Evolutionary conservation across 768 basidiomycete species (phyloP).

Genomic region (Chalciporus piperatus): DNA sequence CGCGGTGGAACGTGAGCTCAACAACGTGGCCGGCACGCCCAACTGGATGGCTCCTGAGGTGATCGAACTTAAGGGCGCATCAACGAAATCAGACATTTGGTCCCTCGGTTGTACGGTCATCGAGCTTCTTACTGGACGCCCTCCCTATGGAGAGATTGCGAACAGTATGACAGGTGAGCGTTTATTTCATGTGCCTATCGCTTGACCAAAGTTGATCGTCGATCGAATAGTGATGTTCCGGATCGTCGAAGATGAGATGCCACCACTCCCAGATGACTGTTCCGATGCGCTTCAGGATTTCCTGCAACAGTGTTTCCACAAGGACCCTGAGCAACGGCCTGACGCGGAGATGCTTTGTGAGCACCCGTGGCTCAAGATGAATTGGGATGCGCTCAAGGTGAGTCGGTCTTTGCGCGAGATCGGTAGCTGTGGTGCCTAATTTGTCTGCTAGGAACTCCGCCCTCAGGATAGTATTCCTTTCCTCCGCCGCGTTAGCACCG

Average conservation of each 20-base stretch:
- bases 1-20: slow-evolving; percentile 81
- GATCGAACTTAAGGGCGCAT: slow-evolving; percentile 91
- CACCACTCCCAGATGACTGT: slow-evolving; percentile 78
- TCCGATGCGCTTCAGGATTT: slow-evolving; percentile 80
- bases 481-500: slow-evolving; percentile 85
- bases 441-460: slow-evolving; percentile 59
- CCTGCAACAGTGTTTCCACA: slow-evolving; percentile 83
- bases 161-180: slow-evolving; percentile 85
- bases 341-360: slow-evolving; percentile 82
- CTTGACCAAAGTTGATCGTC: background rate
- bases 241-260: slow-evolving; percentile 91
- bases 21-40: slow-evolving; percentile 90
- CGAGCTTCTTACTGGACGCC: slow-evolving; percentile 88
- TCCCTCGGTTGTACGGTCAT: slow-evolving; percentile 93
- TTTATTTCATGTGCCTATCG: slow-evolving; percentile 2
- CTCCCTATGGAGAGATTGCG: slow-evolving; percentile 86
- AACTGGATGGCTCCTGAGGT: slow-evolving; percentile 99
- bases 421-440: background rate
- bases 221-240: slow-evolving; percentile 81
- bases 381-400: slow-evolving; percentile 80
- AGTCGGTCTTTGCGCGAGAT: slow-evolving; percentile 8
- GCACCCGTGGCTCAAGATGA: slow-evolving; percentile 85
- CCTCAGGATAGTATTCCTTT: slow-evolving; percentile 96
- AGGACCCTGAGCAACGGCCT: slow-evolving; percentile 81
- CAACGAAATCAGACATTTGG: slow-evolving; percentile 94